phyloP scores from a whole-genome alignment of 768 basidiomycete species.

The Rhodotorula kratochvilovae region DNA sequence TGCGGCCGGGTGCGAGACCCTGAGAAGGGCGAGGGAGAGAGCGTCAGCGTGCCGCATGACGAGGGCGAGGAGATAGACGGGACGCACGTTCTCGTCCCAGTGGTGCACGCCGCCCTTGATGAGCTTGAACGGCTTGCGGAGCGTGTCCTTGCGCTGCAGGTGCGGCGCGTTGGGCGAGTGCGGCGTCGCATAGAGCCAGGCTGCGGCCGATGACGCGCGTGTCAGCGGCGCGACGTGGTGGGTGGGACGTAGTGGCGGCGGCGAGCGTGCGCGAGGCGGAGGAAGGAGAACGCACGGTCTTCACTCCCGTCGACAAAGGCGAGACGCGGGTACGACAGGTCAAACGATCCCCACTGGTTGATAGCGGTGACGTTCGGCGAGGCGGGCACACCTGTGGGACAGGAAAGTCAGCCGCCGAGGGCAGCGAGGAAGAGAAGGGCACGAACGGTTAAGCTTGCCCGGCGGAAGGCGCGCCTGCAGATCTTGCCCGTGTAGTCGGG shows the following conservation, averaged over 20 bases:
- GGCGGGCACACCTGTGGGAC: conserved; percentile 19
- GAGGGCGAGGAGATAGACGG: conserved; percentile 48
- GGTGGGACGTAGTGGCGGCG: background rate
- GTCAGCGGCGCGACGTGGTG: background rate
- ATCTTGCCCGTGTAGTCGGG: conserved; percentile 67
- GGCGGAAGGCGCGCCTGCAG: conserved; percentile 57
- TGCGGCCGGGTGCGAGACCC: background rate
- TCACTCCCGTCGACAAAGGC: conserved; percentile 42
- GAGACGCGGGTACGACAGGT: conserved; percentile 11
- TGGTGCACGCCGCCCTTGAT: conserved; percentile 63
- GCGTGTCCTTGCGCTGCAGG: conserved; percentile 63
- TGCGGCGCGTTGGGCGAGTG: conserved; percentile 50
- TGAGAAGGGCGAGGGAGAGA: background rate
- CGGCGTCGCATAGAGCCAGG: conserved; percentile 41
- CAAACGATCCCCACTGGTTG: conserved; percentile 38
- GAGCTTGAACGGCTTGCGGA: conserved; percentile 73
- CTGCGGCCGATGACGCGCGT: background rate
- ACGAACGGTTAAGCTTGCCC: conserved; percentile 30
- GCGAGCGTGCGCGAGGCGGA: background rate
- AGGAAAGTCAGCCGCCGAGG: conserved; percentile 39
- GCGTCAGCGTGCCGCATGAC: too few relatives aligned
- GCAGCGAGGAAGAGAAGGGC: background rate
- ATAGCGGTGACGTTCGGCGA: conserved; percentile 26
- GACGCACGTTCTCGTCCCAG: conserved; percentile 67
- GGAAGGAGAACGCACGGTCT: conserved; percentile 28